A percentile compares a stretch with the other conserved stretches of the same genome.
Evolutionary conservation across 2,329 filamentous ascomycete species (phyloP).

Genomic region (Nakataea oryzae): DNA sequence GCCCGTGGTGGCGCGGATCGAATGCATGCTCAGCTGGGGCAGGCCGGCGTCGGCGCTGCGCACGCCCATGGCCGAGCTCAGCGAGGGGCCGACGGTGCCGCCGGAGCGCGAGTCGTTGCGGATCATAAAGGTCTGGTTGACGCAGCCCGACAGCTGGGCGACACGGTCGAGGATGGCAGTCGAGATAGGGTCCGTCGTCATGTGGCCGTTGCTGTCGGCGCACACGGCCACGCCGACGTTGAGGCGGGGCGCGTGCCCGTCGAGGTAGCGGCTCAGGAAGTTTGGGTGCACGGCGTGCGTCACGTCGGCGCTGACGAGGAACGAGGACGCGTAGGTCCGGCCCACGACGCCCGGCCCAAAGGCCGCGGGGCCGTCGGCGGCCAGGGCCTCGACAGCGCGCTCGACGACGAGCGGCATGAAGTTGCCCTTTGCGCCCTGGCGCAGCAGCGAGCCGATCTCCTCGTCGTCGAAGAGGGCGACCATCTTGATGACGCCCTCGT

Average conservation of each 20-base stretch:
- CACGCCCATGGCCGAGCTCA: constrained; percentile 71
- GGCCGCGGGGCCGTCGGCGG: constrained; percentile 35
- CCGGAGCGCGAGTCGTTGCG: constrained; percentile 83
- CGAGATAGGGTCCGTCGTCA: constrained; percentile 87
- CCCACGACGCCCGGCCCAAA: constrained; percentile 55
- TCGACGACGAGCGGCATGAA: constrained; percentile 76
- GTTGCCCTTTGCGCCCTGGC: constrained; percentile 83
- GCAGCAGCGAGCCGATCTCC: constrained; percentile 84
- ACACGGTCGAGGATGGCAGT: constrained; percentile 70
- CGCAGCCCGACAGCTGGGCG: constrained; percentile 61
- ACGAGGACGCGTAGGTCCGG: constrained; percentile 82
- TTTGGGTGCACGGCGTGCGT: constrained; percentile 93
- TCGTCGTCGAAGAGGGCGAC: constrained; percentile 96
- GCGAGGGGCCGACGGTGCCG: constrained; percentile 90
- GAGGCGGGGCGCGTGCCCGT: constrained; percentile 75
- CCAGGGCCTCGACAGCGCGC: constrained; percentile 61
- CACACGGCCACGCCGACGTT: constrained; percentile 79
- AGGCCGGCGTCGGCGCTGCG: constrained; percentile 80
- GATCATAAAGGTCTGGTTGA: constrained; percentile 86
- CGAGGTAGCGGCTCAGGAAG: constrained; percentile 74
- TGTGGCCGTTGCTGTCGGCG: constrained; percentile 83
- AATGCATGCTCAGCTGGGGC: constrained; percentile 90
- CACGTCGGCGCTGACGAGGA: constrained; percentile 87
- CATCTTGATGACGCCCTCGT: constrained; percentile 68
- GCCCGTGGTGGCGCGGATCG: constrained; percentile 80